Base-by-base conservation (phyloP, 108 stramenopile genomes). In the Nitzschia sp. region DNA sequence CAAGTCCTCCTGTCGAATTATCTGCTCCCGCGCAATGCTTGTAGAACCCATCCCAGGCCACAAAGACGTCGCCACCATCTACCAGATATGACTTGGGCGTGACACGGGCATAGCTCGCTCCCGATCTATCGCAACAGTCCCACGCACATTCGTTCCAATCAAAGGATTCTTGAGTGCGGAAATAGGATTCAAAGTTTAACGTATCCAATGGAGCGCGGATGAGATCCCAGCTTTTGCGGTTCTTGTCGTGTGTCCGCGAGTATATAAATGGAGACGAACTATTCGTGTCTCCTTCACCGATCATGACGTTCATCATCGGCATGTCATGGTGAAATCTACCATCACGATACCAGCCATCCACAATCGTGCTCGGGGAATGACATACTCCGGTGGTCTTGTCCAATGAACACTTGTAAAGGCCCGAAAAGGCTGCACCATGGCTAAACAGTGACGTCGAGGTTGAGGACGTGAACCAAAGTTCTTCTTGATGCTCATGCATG, bases 41-140 rank as follows among this genome's bases (percentile, higher is more conserved):
- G 34, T 66, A 53, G 45, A 66, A 66, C 5, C 65, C 65, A 19
- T 66, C 50, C 65, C 65, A 66, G n/a, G 31, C 48, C 23, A 66
- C 48, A 32, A 66, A 66, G 11, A 66, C 30, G 11, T 53, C 50
- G 33, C 65, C 65, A 15, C 36, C 16, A 46, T 66, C 65, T 29
- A 66, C 50, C 8, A 48, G 31, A 53, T 53, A 66, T 6, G 25
- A 22, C 30, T 27, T 66, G 26, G 65, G 65, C 3, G 2, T 0
- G 11, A 30, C n/a, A 3, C 32, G 47, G 8, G 33, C 31, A 32
- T 66, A 66, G 17, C 34, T 16, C 34, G n/a, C 5, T 26, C 26
- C 46, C n/a, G 65, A 16, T 8, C 11, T 4, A 11, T 53, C 65
- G 26, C 65, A 66, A 53, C 65, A 66, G 45, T 66, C 50, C 26